These are phyloP conservation scores for Aaosphaeria pasadenensis DNA, from an alignment of 2,329 filamentous ascomycete genomes.

Conservation along the genomic window DNA sequence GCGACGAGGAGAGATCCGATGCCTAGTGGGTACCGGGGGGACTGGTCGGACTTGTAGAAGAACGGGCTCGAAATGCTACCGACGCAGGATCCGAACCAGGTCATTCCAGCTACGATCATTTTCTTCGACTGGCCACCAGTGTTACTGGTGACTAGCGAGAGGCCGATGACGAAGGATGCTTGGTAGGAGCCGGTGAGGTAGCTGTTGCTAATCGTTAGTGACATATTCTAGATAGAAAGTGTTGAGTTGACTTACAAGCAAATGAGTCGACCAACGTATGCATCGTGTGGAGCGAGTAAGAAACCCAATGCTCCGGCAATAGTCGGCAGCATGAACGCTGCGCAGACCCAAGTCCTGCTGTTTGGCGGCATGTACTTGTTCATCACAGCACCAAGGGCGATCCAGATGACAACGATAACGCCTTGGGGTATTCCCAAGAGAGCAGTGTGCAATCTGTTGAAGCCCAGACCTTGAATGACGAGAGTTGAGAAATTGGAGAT, in stretches of 20 bases:
- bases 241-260: neutral
- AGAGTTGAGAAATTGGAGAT: slow-evolving; percentile 21
- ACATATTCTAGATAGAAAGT: neutral
- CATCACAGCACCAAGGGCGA: neutral
- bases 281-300: neutral
- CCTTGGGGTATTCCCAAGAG: slow-evolving; percentile 18
- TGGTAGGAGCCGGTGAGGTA: slow-evolving; percentile 47
- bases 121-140: neutral
- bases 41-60: slow-evolving; percentile 34
- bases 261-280: neutral
- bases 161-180: neutral
- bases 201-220: slow-evolving; percentile 26
- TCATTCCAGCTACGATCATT: neutral
- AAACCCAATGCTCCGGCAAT: neutral
- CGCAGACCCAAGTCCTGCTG: neutral
- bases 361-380: neutral
- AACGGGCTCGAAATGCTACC: slow-evolving; percentile 37
- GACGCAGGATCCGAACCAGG: neutral
- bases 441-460: slow-evolving; percentile 52
- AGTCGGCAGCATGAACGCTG: neutral
- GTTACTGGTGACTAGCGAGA: neutral
- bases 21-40: slow-evolving; percentile 27
- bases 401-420: slow-evolving; percentile 20
- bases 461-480: slow-evolving; percentile 34
- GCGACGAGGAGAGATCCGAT: slow-evolving; percentile 4